phyloP scores from a whole-genome alignment of 139 green algal species.

The Tetradesmus obliquus region DNA sequence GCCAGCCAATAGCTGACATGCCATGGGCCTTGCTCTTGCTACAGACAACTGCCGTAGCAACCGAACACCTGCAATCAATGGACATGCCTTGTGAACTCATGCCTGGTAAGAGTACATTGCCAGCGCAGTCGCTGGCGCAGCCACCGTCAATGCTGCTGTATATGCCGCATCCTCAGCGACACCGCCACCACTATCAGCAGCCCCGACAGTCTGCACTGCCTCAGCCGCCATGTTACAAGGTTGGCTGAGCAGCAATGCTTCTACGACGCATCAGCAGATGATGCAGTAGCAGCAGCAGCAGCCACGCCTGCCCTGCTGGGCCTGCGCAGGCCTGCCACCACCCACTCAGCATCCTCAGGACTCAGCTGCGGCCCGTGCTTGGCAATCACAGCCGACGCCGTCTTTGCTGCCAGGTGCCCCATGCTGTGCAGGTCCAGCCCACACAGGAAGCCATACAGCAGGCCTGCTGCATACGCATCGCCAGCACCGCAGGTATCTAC shows the following conservation, averaged over 20 bases:
- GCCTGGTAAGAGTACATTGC: neutral
- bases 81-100: neutral
- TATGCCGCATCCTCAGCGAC: neutral
- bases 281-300: neutral
- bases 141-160: neutral
- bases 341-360: constrained; percentile 67
- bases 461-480: constrained; percentile 85
- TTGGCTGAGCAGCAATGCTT: neutral
- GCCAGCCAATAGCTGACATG: neutral
- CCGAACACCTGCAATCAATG: neutral
- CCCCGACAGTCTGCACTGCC: neutral
- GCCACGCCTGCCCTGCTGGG: neutral
- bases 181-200: neutral
- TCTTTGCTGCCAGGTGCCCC: constrained; percentile 67
- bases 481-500: constrained; percentile 94
- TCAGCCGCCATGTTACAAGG: neutral
- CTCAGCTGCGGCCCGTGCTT: constrained; percentile 69
- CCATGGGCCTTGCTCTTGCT: neutral
- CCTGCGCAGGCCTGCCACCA: constrained; percentile 50
- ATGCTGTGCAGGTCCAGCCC: constrained; percentile 70
- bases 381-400: constrained; percentile 79
- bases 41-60: neutral
- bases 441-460: constrained; percentile 73
- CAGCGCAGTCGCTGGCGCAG: neutral
- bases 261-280: neutral